Evolutionary conservation across 2,329 filamentous ascomycete species (phyloP).

Genomic region (Didymella arachidicola): DNA sequence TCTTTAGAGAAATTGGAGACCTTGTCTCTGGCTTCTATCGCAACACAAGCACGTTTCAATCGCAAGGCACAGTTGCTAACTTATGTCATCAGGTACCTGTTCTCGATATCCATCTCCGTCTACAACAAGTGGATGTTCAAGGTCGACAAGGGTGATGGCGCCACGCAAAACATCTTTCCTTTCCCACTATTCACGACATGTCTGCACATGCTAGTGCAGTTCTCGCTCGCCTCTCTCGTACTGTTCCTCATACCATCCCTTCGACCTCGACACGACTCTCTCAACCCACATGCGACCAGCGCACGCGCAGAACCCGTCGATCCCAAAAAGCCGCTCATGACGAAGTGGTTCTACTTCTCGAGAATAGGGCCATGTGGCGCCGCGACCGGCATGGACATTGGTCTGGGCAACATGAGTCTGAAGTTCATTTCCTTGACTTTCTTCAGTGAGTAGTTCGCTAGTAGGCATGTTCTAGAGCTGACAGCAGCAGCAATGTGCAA

Average conservation of each 20-base stretch:
- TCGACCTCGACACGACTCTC: constrained; percentile 67
- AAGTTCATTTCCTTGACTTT: constrained; percentile 97
- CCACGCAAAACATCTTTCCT: constrained; percentile 71
- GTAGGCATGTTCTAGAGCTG: constrained; percentile 15
- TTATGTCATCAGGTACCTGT: constrained; percentile 65
- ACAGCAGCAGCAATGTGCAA: constrained; percentile 82
- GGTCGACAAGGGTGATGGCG: constrained; percentile 55
- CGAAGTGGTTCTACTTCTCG: constrained; percentile 88
- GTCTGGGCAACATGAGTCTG: constrained; percentile 91
- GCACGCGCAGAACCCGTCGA: constrained; percentile 45
- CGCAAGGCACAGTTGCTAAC: constrained; percentile 22
- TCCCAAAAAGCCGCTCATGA: constrained; percentile 72
- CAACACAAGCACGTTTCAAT: not conserved
- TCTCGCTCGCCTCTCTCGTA: constrained; percentile 77
- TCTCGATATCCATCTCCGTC: constrained; percentile 79
- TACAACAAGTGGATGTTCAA: constrained; percentile 99
- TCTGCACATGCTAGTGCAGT: constrained; percentile 93
- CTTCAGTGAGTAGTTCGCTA: constrained; percentile 65
- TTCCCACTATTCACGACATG: constrained; percentile 96
- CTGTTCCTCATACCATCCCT: constrained; percentile 84
- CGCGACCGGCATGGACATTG: constrained; percentile 94
- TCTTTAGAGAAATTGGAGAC: no score
- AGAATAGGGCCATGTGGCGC: constrained; percentile 90
- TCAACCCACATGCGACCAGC: constrained; percentile 43
- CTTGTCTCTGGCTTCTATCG: no score